Evolutionary conservation across 257 asterid species (phyloP), one percentile per base, ranked within the genome.

Genomic region (Petunia secreta): DNA sequence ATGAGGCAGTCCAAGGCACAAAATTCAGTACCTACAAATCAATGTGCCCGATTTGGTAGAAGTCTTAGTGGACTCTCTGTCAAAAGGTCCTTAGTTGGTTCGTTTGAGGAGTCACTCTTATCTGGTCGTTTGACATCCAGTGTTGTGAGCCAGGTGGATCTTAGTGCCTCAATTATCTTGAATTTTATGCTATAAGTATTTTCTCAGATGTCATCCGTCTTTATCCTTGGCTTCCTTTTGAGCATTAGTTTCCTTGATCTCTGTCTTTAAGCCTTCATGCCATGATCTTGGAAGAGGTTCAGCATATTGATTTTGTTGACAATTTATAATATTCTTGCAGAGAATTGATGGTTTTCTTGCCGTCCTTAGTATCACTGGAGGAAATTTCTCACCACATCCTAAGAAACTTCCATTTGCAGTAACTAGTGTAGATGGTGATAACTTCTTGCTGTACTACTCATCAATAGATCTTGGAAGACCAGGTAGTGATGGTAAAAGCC

Each of bases 291-390:
- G 59, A 34, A 69, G 50, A 48, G 44, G 62, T 34, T 71, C 52
- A 34, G 13, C 77, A 48, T 16, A 25, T 25, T 69, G 25, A 40
- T 46, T 52, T 69, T 69, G 58, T 69, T 69, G 58, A 69, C 43
- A 71, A 71, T 25, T 71, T 48, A 36, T 50, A 50, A 71, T 34
- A 50, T 71, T 54, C 69, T 41, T 87, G 91, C 96, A 94, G 98
- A 92, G 85, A 88, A 88, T 94, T 64, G 96, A 93, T 85, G 98
- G 98, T 50, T 94, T 94, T 89, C 97, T 92, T 58, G 98, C 97
- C 36, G 91, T 94, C 66, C 87, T 94, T 83, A 92, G 87, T 82
- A 88, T 94, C 59, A 87, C 94, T n/a, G 97, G 98, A 76, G 98
- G 98, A 65, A 91, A 83, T 67, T 92, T 91, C 83, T 89, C 97